phyloP scores from a whole-genome alignment of 257 asterid genomes.

The Phtheirospermum japonicum region DNA sequence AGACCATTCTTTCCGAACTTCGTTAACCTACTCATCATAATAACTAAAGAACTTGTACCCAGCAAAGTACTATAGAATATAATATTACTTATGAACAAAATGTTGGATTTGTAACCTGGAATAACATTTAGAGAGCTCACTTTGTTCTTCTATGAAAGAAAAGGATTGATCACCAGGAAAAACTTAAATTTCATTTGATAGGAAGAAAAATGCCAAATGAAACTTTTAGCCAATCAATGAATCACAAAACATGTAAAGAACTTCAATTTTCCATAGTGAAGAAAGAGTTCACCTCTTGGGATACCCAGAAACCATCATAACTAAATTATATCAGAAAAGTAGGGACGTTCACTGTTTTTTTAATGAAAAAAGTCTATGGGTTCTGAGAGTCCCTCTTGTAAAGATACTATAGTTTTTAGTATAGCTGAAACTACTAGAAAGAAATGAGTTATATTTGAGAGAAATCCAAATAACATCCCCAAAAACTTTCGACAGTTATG shows the following conservation, averaged over 20 bases:
- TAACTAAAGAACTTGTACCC: no score
- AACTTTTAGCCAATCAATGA: conserved; percentile 3
- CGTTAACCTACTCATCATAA: no score
- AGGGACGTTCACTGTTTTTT: neutral
- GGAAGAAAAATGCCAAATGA: conserved; percentile 6
- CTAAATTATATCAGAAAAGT: neutral
- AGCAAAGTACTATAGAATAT: no score
- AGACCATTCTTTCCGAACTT: no score
- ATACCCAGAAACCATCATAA: no score
- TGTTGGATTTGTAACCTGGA: no score
- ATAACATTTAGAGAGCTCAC: conserved; percentile 13
- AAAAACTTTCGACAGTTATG: neutral
- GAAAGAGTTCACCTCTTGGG: neutral
- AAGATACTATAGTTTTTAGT: neutral
- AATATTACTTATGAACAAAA: no score
- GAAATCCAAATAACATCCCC: neutral
- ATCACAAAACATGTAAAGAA: neutral
- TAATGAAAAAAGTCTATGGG: neutral
- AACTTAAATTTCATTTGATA: conserved; percentile 4
- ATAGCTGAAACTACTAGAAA: neutral
- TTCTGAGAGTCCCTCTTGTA: neutral
- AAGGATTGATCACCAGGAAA: conserved; percentile 9
- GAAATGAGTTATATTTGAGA: neutral
- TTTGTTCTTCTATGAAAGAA: conserved; percentile 8
- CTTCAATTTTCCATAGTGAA: conserved; percentile 1